Percentiles rank a stretch among this genome's conserved stretches.
Evolutionary conservation across 495 filamentous ascomycete genomes (phyloP).

Genomic region (Daldinia vernicosa): DNA sequence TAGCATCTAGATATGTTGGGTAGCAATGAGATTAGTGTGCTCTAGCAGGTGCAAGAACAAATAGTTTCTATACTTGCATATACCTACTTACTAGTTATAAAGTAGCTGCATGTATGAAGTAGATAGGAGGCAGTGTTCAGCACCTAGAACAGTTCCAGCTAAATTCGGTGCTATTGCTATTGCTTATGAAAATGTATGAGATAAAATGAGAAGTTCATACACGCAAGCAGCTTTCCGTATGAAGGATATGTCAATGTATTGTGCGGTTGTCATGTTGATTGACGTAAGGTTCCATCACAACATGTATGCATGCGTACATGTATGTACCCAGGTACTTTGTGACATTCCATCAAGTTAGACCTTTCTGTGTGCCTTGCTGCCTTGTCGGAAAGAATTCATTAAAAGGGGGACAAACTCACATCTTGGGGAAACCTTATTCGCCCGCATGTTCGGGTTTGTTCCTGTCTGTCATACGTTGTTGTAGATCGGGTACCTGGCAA

Average conservation of each 20-base stretch:
- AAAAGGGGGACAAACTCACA: constrained; percentile 35
- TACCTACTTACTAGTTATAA: background rate
- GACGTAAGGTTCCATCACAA: constrained; percentile 43
- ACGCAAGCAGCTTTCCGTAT: background rate
- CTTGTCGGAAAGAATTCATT: constrained; percentile 36
- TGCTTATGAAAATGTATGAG: background rate
- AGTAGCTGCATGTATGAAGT: background rate
- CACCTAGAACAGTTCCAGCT: background rate
- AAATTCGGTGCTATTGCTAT: background rate
- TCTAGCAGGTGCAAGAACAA: background rate
- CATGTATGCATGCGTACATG: background rate
- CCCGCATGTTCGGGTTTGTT: constrained; percentile 34
- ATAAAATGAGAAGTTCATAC: background rate
- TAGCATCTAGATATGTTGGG: constrained; percentile 11
- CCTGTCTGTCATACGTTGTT: constrained; percentile 39
- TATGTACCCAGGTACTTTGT: constrained; percentile 12
- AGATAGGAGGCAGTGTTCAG: background rate
- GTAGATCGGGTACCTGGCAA: constrained; percentile 43
- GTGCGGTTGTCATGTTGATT: constrained; percentile 40
- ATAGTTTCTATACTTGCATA: background rate
- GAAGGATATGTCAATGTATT: constrained; percentile 9
- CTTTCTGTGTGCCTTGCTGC: constrained; percentile 9
- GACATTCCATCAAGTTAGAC: background rate
- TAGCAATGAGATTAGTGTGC: constrained; percentile 3
- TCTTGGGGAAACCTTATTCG: constrained; percentile 42